Evolutionary conservation across 1,284 basidiomycete genomes (phyloP).

Genomic region (Golubevia sp.): DNA sequence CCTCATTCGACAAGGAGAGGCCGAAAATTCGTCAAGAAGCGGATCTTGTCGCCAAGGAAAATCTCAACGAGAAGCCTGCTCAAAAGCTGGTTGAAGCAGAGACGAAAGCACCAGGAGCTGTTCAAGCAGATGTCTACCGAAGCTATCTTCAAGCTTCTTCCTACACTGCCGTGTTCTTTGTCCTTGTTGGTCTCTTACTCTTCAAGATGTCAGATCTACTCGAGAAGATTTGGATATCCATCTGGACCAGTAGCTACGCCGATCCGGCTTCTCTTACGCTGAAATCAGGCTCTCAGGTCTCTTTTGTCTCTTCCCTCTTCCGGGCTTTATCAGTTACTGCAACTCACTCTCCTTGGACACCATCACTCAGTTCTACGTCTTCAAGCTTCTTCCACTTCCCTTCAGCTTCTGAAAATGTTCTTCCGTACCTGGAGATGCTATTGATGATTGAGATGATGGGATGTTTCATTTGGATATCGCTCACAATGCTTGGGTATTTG

Average conservation of each 20-base stretch:
- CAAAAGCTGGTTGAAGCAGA: conserved; percentile 73
- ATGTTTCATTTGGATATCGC: too few relatives aligned
- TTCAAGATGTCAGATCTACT: conserved; percentile 12
- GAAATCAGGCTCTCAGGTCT: too few relatives aligned
- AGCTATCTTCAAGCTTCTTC: conserved; percentile 70
- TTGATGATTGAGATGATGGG: conserved; percentile 1
- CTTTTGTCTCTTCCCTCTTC: too few relatives aligned
- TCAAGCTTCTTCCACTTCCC: background rate
- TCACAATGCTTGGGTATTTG: too few relatives aligned
- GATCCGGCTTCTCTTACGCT: too few relatives aligned
- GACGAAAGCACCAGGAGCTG: conserved; percentile 73
- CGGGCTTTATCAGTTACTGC: too few relatives aligned
- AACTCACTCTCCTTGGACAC: too few relatives aligned
- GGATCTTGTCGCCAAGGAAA: conserved; percentile 51
- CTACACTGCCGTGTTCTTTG: conserved; percentile 13
- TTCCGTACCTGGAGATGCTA: conserved; percentile 11
- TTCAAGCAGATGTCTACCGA: conserved; percentile 79
- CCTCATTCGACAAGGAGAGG: conserved; percentile 16
- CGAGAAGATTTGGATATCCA: conserved; percentile 23
- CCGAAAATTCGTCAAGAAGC: conserved; percentile 17
- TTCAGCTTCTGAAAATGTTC: conserved; percentile 3
- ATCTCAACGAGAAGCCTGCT: conserved; percentile 66
- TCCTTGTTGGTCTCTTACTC: conserved; percentile 6
- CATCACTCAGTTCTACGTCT: too few relatives aligned
- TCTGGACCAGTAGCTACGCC: conserved; percentile 19